Evolutionary conservation across 345 rosid species (phyloP).

Genomic region (Erucastrum elatum): DNA sequence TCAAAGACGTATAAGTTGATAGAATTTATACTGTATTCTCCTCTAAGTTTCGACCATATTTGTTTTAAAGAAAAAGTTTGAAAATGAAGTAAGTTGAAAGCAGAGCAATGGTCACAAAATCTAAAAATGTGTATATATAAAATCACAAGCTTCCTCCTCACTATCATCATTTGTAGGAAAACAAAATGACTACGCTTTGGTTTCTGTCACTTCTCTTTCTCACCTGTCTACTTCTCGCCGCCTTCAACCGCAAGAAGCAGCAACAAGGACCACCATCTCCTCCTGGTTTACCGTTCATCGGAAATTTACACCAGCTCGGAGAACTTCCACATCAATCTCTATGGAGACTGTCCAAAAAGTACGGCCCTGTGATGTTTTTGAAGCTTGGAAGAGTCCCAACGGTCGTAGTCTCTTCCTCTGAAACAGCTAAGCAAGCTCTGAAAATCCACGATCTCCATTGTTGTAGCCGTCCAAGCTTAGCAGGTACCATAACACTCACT

Average conservation of each 20-base stretch:
- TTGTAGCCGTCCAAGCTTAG: slow-evolving; percentile 32
- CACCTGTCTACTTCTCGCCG: slow-evolving; percentile 13
- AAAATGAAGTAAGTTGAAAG: neutral
- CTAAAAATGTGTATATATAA: neutral
- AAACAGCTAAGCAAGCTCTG: slow-evolving; percentile 30
- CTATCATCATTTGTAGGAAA: neutral
- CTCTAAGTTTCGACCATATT: neutral
- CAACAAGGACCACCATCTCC: slow-evolving; percentile 29
- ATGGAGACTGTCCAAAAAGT: slow-evolving; percentile 33
- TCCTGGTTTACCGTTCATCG: slow-evolving; percentile 39
- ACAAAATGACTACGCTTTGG: slow-evolving; percentile 10
- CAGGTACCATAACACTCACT: slow-evolving; percentile 13
- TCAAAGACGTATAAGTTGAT: no score
- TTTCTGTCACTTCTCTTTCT: slow-evolving; percentile 13
- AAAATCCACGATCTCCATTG: slow-evolving; percentile 23
- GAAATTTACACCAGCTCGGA: slow-evolving; percentile 43
- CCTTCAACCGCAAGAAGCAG: slow-evolving; percentile 26
- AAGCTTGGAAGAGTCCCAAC: slow-evolving; percentile 36
- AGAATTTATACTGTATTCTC: neutral
- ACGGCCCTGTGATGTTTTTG: slow-evolving; percentile 41
- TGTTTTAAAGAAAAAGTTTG: neutral
- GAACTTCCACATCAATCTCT: slow-evolving; percentile 40
- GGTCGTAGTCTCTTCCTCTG: slow-evolving; percentile 32
- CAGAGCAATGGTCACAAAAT: neutral
- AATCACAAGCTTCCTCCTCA: neutral